A percentile compares a stretch with the other conserved stretches of the same genome.
These are phyloP conservation scores for Akanthomyces uredinophilus DNA, from an alignment of 2,329 filamentous ascomycete genomes.

Conservation along the genomic window DNA sequence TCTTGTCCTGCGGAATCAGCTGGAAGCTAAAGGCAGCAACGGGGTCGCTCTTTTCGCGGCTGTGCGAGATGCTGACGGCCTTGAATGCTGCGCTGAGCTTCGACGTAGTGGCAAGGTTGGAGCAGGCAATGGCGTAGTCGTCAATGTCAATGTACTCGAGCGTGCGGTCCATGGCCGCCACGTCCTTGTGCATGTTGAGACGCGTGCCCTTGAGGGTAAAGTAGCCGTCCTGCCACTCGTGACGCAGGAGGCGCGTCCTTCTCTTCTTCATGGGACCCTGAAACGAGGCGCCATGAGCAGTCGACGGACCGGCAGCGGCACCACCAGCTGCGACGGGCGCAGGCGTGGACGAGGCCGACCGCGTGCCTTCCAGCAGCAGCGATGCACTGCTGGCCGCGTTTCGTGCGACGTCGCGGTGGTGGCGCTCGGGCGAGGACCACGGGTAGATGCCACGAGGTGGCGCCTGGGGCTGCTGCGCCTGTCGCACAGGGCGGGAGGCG, in stretches of 20 bases:
- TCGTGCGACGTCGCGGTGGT: constrained; percentile 37
- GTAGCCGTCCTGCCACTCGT: constrained; percentile 91
- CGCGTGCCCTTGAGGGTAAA: constrained; percentile 76
- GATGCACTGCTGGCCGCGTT: constrained; percentile 21
- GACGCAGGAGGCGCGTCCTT: constrained; percentile 79
- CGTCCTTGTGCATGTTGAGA: constrained; percentile 70
- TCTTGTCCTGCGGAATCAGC: constrained; percentile 65
- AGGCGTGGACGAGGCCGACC: constrained; percentile 19
- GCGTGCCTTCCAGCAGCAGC: constrained; percentile 22
- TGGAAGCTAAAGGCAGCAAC: constrained; percentile 77
- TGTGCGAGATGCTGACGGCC: constrained; percentile 60
- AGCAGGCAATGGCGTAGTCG: constrained; percentile 83
- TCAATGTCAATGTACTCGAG: constrained; percentile 82
- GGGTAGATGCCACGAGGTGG: constrained; percentile 52
- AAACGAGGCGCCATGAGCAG: constrained; percentile 36
- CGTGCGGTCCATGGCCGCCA: constrained; percentile 46
- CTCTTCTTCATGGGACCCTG: constrained; percentile 93
- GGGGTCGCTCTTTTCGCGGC: constrained; percentile 49
- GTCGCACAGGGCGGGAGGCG: constrained; percentile 23
- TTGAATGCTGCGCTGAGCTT: constrained; percentile 88
- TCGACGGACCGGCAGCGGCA: constrained; percentile 29
- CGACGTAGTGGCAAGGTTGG: constrained; percentile 64
- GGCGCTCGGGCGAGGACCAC: constrained; percentile 47
- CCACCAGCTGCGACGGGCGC: constrained; percentile 28
- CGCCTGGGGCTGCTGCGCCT: constrained; percentile 32